phyloP scores from a whole-genome alignment of 148 eudicot genomes.

The Spergularia bocconei region DNA sequence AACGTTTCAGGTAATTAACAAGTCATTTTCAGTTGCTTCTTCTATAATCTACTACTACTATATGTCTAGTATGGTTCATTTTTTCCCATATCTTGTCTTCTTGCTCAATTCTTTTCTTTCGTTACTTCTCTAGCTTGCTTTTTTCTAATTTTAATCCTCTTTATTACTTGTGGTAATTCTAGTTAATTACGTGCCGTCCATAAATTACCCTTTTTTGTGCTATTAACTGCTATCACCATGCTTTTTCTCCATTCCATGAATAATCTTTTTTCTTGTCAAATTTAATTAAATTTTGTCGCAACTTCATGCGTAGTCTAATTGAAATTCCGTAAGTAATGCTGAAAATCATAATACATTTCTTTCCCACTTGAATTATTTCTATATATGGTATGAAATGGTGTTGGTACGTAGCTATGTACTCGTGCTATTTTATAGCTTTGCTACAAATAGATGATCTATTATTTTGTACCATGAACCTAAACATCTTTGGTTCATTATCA shows the following conservation, averaged over 20 bases:
- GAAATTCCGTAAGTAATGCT: conserved; percentile 17
- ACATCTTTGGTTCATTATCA: background rate
- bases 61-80: no score
- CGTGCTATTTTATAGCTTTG: background rate
- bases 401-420: background rate
- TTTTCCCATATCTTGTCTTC: no score
- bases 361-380: conserved; percentile 10
- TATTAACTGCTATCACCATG: no score
- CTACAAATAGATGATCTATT: background rate
- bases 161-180: no score
- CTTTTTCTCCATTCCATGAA: background rate
- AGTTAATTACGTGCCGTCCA: no score
- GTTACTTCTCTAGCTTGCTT: no score
- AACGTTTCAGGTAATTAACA: no score
- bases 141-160: no score
- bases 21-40: no score
- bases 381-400: conserved; percentile 7
- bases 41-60: no score
- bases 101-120: no score
- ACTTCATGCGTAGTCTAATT: conserved; percentile 11
- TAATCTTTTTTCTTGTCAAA: background rate
- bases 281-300: conserved; percentile 11
- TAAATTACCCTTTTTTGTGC: no score
- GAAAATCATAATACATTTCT: background rate
- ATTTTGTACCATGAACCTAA: background rate